Evolutionary conservation across 306 rosid species (phyloP).

Genomic region (Rubus idaeus): DNA sequence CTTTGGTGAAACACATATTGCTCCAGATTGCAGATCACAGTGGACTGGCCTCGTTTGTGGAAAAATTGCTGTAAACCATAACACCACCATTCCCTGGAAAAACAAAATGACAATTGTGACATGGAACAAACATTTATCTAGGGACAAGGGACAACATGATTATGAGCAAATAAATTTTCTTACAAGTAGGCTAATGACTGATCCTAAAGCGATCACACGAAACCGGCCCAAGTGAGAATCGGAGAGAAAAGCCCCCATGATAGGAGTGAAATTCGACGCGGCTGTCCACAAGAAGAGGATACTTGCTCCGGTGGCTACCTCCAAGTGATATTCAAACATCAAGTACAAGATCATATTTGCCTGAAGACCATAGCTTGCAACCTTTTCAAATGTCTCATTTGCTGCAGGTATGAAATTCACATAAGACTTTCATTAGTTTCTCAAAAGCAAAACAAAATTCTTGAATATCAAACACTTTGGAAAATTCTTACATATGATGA

Average conservation of each 20-base stretch:
- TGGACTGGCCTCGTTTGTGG: conserved; percentile 62
- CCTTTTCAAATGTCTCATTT: conserved; percentile 78
- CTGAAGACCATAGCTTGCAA: conserved; percentile 63
- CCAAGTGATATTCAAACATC: conserved; percentile 44
- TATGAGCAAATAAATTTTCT: conserved; percentile 10
- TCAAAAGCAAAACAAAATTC: background rate
- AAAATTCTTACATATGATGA: conserved; percentile 55
- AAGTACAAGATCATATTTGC: conserved; percentile 68
- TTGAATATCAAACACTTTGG: background rate
- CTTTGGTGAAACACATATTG: conserved; percentile 39
- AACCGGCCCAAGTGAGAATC: conserved; percentile 74
- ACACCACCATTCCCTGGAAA: conserved; percentile 51
- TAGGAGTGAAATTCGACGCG: conserved; percentile 37
- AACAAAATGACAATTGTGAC: background rate
- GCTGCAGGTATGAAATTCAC: conserved; percentile 37
- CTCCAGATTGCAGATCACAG: conserved; percentile 23
- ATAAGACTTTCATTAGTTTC: background rate
- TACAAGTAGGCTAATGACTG: conserved; percentile 51
- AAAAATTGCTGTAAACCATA: conserved; percentile 64
- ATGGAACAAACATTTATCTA: too few relatives aligned
- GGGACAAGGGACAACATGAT: too few relatives aligned
- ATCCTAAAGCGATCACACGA: conserved; percentile 53
- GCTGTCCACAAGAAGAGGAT: conserved; percentile 59
- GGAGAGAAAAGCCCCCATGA: conserved; percentile 76
- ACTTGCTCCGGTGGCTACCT: conserved; percentile 36